Evolutionary conservation across 306 rosid genomes (phyloP).

Genomic region (Prunus davidiana): DNA sequence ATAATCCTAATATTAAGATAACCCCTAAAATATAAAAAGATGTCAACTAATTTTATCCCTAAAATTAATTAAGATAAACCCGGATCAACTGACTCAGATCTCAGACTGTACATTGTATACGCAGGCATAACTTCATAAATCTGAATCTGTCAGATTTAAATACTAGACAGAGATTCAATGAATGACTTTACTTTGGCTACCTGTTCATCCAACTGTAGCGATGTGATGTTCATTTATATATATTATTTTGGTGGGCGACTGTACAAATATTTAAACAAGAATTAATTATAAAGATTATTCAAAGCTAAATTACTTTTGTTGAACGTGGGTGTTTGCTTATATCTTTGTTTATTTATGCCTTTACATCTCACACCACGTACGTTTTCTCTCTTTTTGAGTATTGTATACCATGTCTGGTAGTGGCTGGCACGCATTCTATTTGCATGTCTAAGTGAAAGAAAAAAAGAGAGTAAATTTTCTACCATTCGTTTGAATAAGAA

Average conservation of each 20-base stretch:
- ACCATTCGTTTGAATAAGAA: rapidly evolving
- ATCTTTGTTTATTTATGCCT: neutral
- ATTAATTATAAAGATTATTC: neutral
- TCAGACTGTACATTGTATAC: too few species aligned
- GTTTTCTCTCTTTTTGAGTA: neutral
- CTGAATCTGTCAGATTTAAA: too few species aligned
- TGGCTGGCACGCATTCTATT: neutral
- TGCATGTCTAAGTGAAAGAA: neutral
- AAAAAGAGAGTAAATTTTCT: too few species aligned
- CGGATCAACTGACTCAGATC: too few species aligned
- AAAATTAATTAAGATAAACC: too few species aligned
- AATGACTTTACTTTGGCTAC: neutral
- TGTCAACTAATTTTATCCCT: too few species aligned
- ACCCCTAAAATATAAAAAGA: too few species aligned
- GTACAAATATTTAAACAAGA: neutral
- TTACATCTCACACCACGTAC: neutral
- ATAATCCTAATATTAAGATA: too few species aligned
- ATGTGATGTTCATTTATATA: neutral
- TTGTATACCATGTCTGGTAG: neutral
- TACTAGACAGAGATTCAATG: too few species aligned
- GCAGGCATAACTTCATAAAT: too few species aligned
- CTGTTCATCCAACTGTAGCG: neutral
- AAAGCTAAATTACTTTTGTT: neutral
- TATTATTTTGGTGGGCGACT: neutral
- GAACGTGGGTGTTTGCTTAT: constrained; percentile 1